Conservation (phyloP, 768 basidiomycete genomes). For the Cytidiella melzeri region DNA sequence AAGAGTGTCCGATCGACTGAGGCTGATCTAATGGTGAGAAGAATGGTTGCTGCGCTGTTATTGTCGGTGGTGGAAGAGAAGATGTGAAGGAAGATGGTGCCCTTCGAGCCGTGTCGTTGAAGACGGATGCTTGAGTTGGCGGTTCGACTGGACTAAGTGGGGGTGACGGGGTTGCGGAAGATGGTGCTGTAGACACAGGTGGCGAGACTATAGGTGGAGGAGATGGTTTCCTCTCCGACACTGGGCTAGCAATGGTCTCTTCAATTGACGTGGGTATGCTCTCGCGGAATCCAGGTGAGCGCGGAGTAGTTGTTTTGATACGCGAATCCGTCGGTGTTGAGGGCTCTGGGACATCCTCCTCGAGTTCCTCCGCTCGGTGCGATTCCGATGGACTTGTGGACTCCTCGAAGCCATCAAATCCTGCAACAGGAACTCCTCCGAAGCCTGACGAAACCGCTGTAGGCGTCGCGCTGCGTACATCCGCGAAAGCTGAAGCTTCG, state of each 20-base stretch:
- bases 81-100: constrained; percentile 13
- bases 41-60: constrained; percentile 11
- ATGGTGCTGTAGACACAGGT: constrained; percentile 9
- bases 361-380: constrained; percentile 23
- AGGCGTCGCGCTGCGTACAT: constrained; percentile 14
- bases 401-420: background rate
- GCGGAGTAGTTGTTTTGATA: background rate
- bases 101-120: constrained; percentile 12
- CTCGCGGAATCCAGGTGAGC: constrained; percentile 18
- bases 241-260: constrained; percentile 3
- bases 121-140: constrained; percentile 20
- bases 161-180: constrained; percentile 17
- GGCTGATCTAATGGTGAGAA: constrained; percentile 27
- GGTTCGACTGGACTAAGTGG: constrained; percentile 33
- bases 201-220: constrained; percentile 11
- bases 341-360: constrained; percentile 13
- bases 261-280: constrained; percentile 17
- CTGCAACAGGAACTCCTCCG: constrained; percentile 4
- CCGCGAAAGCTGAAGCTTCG: constrained; percentile 15
- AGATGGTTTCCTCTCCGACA: constrained; percentile 9
- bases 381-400: constrained; percentile 39
- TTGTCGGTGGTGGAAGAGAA: constrained; percentile 10
- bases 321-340: constrained; percentile 11
- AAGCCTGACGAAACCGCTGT: constrained; percentile 16
- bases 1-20: constrained; percentile 26